Conservation (phyloP, 2,329 filamentous ascomycete species). For the Arthrobotrys pseudoclavata region DNA sequence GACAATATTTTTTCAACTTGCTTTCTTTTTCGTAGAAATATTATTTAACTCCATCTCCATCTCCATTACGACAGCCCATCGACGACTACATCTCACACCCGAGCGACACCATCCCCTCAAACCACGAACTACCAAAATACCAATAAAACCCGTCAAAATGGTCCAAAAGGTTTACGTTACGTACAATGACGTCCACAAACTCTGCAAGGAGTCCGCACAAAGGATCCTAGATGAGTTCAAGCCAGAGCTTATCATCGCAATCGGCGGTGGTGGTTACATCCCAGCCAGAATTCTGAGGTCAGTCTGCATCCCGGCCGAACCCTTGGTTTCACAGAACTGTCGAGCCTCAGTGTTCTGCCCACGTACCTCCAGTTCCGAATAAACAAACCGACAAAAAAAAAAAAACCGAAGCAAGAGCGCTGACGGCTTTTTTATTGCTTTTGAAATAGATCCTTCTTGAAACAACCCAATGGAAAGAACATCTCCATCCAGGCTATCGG, state of each 20-base stretch:
- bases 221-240: conserved; percentile 86
- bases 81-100: not conserved
- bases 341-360: not conserved
- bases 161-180: conserved; percentile 89
- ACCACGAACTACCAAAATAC: not conserved
- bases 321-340: not conserved
- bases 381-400: not conserved
- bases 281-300: conserved; percentile 93
- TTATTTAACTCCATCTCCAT: conserved; percentile 5
- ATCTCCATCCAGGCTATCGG: conserved; percentile 99
- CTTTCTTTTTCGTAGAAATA: conserved; percentile 17
- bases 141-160: conserved; percentile 69
- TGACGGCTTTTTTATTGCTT: not conserved
- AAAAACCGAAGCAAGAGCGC: not conserved
- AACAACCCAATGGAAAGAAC: conserved; percentile 86
- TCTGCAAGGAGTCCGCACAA: conserved; percentile 88
- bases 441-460: conserved; percentile 82
- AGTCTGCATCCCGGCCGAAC: conserved; percentile 43
- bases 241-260: conserved; percentile 97
- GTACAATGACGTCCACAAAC: conserved; percentile 97
- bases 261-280: conserved; percentile 90
- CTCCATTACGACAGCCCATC: not conserved
- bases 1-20: not conserved
- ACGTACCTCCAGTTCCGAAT: not conserved
- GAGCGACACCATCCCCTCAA: not conserved